Evolutionary conservation across 2,329 filamentous ascomycete genomes (phyloP).

Genomic region (Ustulina deusta): DNA sequence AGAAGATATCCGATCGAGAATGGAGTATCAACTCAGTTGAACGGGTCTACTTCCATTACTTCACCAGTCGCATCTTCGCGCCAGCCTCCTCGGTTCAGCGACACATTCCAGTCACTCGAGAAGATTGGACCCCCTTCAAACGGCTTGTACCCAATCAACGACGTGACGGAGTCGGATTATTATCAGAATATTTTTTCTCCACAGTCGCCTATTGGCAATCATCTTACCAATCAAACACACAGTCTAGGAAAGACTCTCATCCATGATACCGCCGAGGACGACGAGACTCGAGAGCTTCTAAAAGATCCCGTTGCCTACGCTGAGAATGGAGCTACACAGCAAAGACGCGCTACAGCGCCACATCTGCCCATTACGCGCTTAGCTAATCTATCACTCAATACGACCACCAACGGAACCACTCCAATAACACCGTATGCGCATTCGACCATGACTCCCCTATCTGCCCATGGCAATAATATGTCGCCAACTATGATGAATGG

Average conservation of each 20-base stretch:
- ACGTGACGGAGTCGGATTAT: conserved; percentile 70
- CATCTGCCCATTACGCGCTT: conserved; percentile 78
- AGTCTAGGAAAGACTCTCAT: conserved; percentile 78
- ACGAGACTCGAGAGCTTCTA: conserved; percentile 78
- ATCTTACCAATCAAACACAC: conserved; percentile 70
- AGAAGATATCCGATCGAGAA: conserved; percentile 67
- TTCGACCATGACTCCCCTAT: conserved; percentile 53
- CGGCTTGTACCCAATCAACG: conserved; percentile 64
- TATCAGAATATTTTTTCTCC: conserved; percentile 77
- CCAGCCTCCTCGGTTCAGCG: conserved; percentile 71
- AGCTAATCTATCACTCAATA: conserved; percentile 77
- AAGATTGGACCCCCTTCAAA: conserved; percentile 72
- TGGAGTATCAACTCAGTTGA: conserved; percentile 55
- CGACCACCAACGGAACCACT: conserved; percentile 67
- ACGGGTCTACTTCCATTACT: conserved; percentile 56
- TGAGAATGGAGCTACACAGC: conserved; percentile 71
- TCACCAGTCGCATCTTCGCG: conserved; percentile 62
- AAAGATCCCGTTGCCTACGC: conserved; percentile 80
- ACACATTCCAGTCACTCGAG: conserved; percentile 71
- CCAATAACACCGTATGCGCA: conserved; percentile 63
- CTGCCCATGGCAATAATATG: conserved; percentile 61
- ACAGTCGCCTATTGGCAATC: conserved; percentile 78
- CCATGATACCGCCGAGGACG: conserved; percentile 74
- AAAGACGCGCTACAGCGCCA: conserved; percentile 77
- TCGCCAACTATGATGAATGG: conserved; percentile 67